Evolutionary conservation across 2,329 filamentous ascomycete species (phyloP), one percentile per base, ranked within the genome.

Genomic region (Aspergillus niger): DNA sequence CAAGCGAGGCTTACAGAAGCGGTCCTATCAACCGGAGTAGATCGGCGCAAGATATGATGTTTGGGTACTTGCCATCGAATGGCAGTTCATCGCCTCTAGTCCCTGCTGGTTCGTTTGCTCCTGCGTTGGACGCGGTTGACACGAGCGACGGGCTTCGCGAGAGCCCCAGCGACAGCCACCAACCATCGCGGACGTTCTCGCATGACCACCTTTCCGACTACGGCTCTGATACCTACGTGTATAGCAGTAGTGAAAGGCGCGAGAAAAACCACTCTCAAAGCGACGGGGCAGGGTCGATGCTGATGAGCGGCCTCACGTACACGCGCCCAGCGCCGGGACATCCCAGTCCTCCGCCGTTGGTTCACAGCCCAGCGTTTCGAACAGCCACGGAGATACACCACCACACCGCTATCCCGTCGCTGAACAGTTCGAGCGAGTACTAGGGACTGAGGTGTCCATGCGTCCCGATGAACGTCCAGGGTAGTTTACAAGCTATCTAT

Each of bases 231-330:
- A 66, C 76, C 8, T 81, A 81, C 61, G 74, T 73, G 53, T 80
- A 79, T 63, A 72, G 69, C 47, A 71, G 71, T 36, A 72, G 68
- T 10, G 72, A 68, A 55, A 65, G 68, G 32, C 68, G 67, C 17
- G 30, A 49, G 20, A 77, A 74, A 58, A 66, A 68, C 20, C 68
- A 69, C 36, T 73, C 73, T 3, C 60, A 68, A 2, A 54, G 61
- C 10, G 67, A 65, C 3, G 61, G 65, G 7, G 64, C 66, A 32
- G 71, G 73, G 13, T 68, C 68, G 6, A 74, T 71, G 1, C 64
- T 81, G 6, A 69, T 80, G 30, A 81, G 72, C 44, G 79, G 79
- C 2, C 69, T 79, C 30, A 68, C 67, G 15, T 82, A 82, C 49
- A 72, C 69, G 10, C 77, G 73, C 24, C 67, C 72, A n/a, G 67